Conservation (phyloP, 139 green algal species). For the Chlamydomonas sphaeroides region DNA sequence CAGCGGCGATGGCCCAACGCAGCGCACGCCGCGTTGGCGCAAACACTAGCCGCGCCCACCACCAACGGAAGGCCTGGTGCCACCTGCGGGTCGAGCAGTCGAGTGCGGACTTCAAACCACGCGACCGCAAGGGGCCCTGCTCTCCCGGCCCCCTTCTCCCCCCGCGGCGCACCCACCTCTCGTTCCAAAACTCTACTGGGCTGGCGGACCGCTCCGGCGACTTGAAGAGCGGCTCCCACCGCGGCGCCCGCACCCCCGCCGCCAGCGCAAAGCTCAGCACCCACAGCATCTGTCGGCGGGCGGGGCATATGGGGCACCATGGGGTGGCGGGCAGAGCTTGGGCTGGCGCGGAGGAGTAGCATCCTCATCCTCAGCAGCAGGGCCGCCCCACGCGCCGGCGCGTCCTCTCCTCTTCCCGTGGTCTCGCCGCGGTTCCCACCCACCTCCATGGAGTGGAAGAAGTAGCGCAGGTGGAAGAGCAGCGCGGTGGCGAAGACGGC, state of each 20-base stretch:
- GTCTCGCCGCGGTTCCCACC: no score
- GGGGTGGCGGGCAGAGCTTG: background rate
- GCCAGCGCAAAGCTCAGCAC: background rate
- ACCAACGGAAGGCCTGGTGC: conserved; percentile 37
- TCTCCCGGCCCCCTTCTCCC: no score
- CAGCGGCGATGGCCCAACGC: background rate
- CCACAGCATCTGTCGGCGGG: conserved; percentile 16
- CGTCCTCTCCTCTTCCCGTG: no score
- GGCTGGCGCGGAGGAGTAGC: no score
- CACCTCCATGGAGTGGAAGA: conserved; percentile 32
- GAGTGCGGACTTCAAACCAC: background rate
- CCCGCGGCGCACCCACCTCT: no score
- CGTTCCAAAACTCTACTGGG: conserved; percentile 45
- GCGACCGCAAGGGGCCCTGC: no score
- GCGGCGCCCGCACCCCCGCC: background rate
- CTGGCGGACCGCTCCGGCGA: background rate
- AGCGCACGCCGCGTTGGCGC: background rate
- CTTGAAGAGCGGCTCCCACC: conserved; percentile 33
- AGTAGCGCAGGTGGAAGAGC: conserved; percentile 28
- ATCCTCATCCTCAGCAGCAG: background rate
- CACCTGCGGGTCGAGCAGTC: background rate
- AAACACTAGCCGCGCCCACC: conserved; percentile 29
- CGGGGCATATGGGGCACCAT: no score
- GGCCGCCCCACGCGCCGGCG: no score
- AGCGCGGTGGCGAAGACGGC: conserved; percentile 12